Evolutionary conservation across 306 rosid genomes (phyloP), one percentile per base, ranked within the genome.

Genomic region (Canavalia gladiata): DNA sequence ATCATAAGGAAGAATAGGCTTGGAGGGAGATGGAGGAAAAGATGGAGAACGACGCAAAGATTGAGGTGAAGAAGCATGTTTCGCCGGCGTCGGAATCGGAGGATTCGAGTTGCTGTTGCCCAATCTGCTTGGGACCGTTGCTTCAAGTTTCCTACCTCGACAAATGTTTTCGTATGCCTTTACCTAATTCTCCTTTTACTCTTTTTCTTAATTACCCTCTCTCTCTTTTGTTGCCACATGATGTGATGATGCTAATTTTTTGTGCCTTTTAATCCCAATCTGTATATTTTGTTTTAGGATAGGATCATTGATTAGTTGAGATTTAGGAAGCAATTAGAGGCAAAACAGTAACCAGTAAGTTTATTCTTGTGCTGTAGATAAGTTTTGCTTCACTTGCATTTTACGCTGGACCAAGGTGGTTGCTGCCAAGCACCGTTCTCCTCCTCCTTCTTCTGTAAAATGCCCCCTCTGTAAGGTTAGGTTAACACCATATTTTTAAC

Each of bases 381-480:
- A 86, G 42, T 95, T 93, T 82, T 95, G 99, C 86, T 95, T 85
- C 88, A 86, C 82, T 74, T 95, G 97, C 86, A 93, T 95, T 83
- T 46, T 87, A n/a, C 99, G 92, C 46, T 95, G 99, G 99, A 76
- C 89, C 75, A 93, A 90, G 68, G 94, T 95, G 41, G 87, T 89
- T 85, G 68, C 93, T 65, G 66, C 81, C 72, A 92, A 91, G 84
- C 90, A 71, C 66, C 78, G 75, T 55, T 45, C 71, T 83, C 68
- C 86, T 83, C 68, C 86, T 13, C 83, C 82, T 75, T 73, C 94
- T 52, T 89, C 89, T 50, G 85, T 95, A 6, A 91, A 88, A 72
- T 95, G 99, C 65, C 99, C 99, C 66, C 90, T 93, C 46, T 95
- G 99, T 91, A 95, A 95, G 97, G 99, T 93, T 83, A 57, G 78